These are phyloP conservation scores for Stachybotrys chartarum DNA, from an alignment of 2,329 filamentous ascomycete species.

Conservation along the genomic window DNA sequence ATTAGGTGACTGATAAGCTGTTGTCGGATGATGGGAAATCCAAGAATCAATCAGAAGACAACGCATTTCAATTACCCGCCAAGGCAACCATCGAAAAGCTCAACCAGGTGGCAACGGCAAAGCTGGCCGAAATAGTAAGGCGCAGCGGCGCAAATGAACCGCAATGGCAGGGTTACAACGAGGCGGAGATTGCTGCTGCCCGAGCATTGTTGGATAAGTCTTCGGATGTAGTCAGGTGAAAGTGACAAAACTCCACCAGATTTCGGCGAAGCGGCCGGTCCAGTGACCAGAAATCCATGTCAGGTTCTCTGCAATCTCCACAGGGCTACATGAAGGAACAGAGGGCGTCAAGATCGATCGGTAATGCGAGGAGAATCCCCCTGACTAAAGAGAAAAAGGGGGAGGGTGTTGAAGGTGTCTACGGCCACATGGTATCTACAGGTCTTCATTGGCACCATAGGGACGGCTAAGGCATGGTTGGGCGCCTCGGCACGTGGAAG, in stretches of 20 bases:
- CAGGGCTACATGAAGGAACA: not conserved
- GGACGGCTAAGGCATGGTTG: not conserved
- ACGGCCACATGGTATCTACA: not conserved
- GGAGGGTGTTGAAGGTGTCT: not conserved
- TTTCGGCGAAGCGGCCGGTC: not conserved
- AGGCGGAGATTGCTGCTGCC: constrained; percentile 64
- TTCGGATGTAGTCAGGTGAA: constrained; percentile 35
- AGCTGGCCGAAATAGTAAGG: constrained; percentile 70
- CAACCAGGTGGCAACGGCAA: constrained; percentile 64
- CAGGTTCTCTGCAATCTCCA: not conserved
- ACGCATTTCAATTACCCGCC: constrained; percentile 47
- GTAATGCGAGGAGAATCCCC: constrained; percentile 1
- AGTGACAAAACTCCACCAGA: not conserved
- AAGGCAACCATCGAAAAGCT: constrained; percentile 56
- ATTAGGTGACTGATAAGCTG: constrained; percentile 42
- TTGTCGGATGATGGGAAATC: constrained; percentile 34
- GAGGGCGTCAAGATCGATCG: not conserved
- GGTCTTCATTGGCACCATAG: not conserved
- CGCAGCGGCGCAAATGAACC: constrained; percentile 51
- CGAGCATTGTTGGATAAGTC: constrained; percentile 57
- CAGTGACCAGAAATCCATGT: constrained; percentile 1
- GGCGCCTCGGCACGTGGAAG: not conserved
- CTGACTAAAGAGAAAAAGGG: not conserved
- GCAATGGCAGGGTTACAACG: constrained; percentile 66
- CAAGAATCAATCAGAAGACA: constrained; percentile 39